Evolutionary conservation across 352 stramenopile species (phyloP).

Genomic region (Thalassiosira exigua): DNA sequence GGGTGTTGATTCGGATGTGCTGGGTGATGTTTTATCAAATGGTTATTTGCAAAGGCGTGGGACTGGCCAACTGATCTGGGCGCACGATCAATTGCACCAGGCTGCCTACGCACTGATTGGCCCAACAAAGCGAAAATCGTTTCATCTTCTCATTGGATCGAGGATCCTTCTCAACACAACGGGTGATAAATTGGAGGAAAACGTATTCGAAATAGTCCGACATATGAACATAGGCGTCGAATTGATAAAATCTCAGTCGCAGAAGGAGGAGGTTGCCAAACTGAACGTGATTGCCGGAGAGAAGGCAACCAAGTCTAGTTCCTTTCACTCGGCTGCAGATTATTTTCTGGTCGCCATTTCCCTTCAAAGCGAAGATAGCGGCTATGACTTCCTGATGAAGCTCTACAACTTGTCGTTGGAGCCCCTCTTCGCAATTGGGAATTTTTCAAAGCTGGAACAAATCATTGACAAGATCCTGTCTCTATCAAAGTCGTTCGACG

Average conservation of each 20-base stretch:
- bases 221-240: slow-evolving; percentile 16
- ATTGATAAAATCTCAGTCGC: neutral
- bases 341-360: slow-evolving; percentile 16
- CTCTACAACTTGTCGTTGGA: slow-evolving; percentile 1
- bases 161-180: slow-evolving; percentile 6
- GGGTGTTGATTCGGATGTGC: neutral
- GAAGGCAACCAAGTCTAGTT: slow-evolving; percentile 16
- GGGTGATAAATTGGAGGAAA: slow-evolving; percentile 2
- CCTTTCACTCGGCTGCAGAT: slow-evolving; percentile 17
- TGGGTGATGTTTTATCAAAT: neutral
- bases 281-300: slow-evolving; percentile 13
- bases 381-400: slow-evolving; percentile 8
- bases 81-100: slow-evolving; percentile 10
- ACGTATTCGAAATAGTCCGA: slow-evolving; percentile 16
- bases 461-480: neutral
- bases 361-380: neutral
- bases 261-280: slow-evolving; percentile 11
- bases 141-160: slow-evolving; percentile 25
- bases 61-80: neutral
- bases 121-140: neutral
- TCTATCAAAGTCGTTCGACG: slow-evolving; percentile 1
- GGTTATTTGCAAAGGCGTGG: slow-evolving; percentile 14
- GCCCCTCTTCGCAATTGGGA: neutral
- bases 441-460: neutral
- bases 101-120: slow-evolving; percentile 15